These are phyloP conservation scores for Plenodomus tracheiphilus DNA, from an alignment of 2,329 filamentous ascomycete genomes.

Conservation along the genomic window DNA sequence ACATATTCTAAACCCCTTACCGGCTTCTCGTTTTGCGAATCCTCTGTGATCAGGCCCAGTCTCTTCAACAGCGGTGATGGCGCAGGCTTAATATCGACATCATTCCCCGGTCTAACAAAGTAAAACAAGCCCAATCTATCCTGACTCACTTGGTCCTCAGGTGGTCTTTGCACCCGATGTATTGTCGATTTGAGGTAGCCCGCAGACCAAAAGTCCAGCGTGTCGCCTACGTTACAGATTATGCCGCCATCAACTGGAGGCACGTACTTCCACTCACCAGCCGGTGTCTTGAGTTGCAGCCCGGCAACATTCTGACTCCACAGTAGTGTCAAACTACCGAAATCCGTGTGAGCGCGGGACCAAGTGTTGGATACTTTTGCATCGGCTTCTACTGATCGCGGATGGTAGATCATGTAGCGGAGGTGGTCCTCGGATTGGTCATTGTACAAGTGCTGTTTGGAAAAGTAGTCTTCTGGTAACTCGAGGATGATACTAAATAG, in stretches of 20 bases:
- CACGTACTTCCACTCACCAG: constrained; percentile 54
- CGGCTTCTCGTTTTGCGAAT: constrained; percentile 26
- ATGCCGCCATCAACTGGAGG: constrained; percentile 51
- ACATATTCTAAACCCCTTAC: constrained; percentile 49
- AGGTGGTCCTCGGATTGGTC: constrained; percentile 46
- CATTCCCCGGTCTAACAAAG: constrained; percentile 46
- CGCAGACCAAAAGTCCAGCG: constrained; percentile 45
- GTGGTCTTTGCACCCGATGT: constrained; percentile 56
- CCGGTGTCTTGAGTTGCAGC: constrained; percentile 51
- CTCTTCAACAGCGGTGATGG: constrained; percentile 41
- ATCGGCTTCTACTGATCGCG: constrained; percentile 42
- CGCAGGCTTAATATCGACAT: constrained; percentile 44
- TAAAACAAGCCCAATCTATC: constrained; percentile 47
- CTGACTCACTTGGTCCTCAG: constrained; percentile 44
- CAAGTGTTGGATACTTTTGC: constrained; percentile 46
- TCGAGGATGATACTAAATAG: constrained; percentile 47
- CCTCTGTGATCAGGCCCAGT: constrained; percentile 25
- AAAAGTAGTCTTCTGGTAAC: constrained; percentile 44
- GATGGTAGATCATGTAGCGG: constrained; percentile 50
- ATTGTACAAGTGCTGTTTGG: constrained; percentile 42
- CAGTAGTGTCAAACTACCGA: constrained; percentile 51
- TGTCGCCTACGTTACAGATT: constrained; percentile 55
- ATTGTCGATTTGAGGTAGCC: constrained; percentile 54
- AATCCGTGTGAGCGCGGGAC: constrained; percentile 55
- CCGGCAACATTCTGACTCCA: constrained; percentile 54